Evolutionary conservation across 495 filamentous ascomycete species (phyloP).

Genomic region (Penicillium silybi): DNA sequence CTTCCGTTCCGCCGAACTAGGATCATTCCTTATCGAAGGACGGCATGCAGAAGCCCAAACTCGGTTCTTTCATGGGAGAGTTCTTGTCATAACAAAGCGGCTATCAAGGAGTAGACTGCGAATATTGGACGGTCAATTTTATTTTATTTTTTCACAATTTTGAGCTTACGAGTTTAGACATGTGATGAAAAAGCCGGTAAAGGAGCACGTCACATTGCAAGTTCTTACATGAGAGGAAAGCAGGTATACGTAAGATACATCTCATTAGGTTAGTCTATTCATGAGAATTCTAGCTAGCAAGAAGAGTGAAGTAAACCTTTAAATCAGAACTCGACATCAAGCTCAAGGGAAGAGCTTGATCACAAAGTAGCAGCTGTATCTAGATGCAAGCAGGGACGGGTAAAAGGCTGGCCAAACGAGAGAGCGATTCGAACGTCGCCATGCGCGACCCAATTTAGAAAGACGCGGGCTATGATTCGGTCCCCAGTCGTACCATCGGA

Average conservation of each 20-base stretch:
- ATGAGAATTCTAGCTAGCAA: neutral
- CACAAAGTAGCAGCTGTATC: conserved; percentile 1
- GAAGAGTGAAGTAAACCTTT: neutral
- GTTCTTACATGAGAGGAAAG: neutral
- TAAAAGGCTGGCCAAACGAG: neutral
- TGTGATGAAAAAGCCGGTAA: conserved; percentile 1
- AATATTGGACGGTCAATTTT: conserved; percentile 13
- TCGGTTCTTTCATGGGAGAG: conserved; percentile 9
- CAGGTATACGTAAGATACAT: neutral
- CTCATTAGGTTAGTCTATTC: neutral
- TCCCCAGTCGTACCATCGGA: neutral
- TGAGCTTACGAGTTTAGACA: neutral
- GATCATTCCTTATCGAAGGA: conserved; percentile 9
- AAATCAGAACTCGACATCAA: neutral
- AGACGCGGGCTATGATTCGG: neutral
- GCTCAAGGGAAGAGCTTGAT: conserved; percentile 1
- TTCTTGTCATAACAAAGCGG: neutral
- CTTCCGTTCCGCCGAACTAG: conserved; percentile 4
- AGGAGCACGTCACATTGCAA: conserved; percentile 2
- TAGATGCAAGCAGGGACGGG: neutral
- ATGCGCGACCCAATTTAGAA: neutral
- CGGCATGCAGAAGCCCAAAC: conserved; percentile 1
- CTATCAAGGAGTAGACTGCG: neutral
- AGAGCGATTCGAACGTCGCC: neutral
- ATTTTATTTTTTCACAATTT: neutral